Conservation (phyloP, 2,329 filamentous ascomycete species). For the Botrytis pseudocinerea region DNA sequence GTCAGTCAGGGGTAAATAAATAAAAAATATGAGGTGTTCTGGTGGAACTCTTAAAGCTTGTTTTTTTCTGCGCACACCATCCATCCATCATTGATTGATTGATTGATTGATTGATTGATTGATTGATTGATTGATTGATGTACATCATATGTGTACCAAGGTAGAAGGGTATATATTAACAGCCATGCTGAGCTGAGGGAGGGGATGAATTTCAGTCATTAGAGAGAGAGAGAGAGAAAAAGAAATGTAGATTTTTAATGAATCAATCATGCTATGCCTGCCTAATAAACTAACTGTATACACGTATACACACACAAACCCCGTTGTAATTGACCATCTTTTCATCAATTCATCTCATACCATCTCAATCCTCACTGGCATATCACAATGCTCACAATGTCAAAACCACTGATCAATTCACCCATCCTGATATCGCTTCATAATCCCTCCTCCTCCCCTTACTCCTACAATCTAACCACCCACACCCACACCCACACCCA, state of each 20-base stretch:
- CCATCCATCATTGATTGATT: no score
- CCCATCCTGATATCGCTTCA: neutral
- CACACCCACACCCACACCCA: neutral
- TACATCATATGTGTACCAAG: neutral
- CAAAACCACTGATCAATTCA: neutral
- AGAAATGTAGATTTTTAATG: neutral
- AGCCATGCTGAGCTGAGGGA: neutral
- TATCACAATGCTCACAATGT: neutral
- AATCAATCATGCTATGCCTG: conserved; percentile 21
- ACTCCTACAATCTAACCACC: neutral
- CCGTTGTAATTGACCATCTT: conserved; percentile 8
- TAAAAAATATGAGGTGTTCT: neutral
- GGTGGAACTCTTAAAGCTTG: neutral
- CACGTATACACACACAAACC: conserved; percentile 15
- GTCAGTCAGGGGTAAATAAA: neutral
- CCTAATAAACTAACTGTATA: conserved; percentile 19
- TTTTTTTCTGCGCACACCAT: neutral
- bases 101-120: neutral
- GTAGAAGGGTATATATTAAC: neutral
- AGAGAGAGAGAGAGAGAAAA: neutral
- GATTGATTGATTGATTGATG: neutral
- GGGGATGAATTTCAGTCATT: neutral
- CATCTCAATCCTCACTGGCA: neutral
- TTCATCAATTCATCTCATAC: neutral
- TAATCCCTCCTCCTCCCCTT: neutral